Percentiles rank a stretch among this genome's conserved stretches.
Evolutionary conservation across 139 green algal genomes (phyloP).

Genomic region (Microglena sp.): DNA sequence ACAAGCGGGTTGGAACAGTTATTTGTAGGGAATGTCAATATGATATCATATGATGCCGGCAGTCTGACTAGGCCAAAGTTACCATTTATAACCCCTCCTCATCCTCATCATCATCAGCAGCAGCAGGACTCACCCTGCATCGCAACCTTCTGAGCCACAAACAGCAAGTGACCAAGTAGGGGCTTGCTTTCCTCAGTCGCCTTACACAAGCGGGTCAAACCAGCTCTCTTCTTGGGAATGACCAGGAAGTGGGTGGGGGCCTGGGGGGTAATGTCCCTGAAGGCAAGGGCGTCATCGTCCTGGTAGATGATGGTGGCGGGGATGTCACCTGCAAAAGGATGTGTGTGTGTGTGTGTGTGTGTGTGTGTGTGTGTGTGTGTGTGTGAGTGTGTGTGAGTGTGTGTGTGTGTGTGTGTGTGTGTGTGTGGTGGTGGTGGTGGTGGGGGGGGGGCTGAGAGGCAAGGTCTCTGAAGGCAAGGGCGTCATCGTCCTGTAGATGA

Average conservation of each 20-base stretch:
- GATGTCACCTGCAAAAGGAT: no score
- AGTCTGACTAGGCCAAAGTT: no score
- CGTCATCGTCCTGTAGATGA: slow-evolving; percentile 85
- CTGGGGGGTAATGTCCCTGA: slow-evolving; percentile 83
- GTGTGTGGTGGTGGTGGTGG: no score
- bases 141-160: slow-evolving; percentile 64
- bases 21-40: no score
- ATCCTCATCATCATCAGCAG: no score
- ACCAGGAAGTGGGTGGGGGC: slow-evolving; percentile 75
- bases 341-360: no score
- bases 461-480: slow-evolving; percentile 89
- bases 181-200: slow-evolving; percentile 56
- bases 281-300: slow-evolving; percentile 83
- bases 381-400: not conserved
- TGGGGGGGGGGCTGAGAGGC: slow-evolving; percentile 54
- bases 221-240: slow-evolving; percentile 67
- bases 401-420: not conserved
- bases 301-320: slow-evolving; percentile 88
- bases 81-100: no score
- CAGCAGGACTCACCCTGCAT: slow-evolving; percentile 65
- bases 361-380: not conserved
- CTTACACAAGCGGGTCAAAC: not conserved
- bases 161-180: slow-evolving; percentile 83
- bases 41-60: no score
- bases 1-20: slow-evolving; percentile 69